Percentiles rank a stretch among this genome's conserved stretches.
Conservation (phyloP, 345 rosid genomes). For the Psidium friedrichsthalianum region DNA sequence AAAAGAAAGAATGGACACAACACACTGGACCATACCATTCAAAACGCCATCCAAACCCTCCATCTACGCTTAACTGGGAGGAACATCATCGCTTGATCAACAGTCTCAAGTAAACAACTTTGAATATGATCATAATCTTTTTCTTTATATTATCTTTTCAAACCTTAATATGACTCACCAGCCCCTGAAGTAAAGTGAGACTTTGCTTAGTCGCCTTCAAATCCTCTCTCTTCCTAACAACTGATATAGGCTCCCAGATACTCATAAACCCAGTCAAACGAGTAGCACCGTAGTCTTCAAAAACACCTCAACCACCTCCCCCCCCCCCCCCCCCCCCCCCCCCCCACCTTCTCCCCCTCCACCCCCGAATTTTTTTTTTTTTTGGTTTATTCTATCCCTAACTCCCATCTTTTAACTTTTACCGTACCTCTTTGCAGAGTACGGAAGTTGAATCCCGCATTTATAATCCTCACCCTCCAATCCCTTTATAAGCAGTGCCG, state of each 20-base stretch:
- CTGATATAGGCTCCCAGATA: neutral
- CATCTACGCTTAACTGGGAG: neutral
- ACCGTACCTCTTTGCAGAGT: no score
- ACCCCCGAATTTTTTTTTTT: no score
- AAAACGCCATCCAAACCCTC: neutral
- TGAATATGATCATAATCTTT: neutral
- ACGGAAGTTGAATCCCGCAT: no score
- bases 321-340: no score
- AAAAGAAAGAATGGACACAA: neutral
- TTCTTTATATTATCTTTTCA: neutral
- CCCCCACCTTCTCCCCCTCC: no score
- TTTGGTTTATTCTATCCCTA: no score
- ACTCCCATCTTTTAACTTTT: no score
- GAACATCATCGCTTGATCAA: neutral
- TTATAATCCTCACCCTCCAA: no score
- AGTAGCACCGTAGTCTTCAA: neutral
- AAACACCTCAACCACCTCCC: neutral
- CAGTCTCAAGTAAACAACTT: neutral
- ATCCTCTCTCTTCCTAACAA: neutral
- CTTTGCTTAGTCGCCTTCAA: neutral
- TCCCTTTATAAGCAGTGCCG: no score
- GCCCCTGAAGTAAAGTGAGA: neutral
- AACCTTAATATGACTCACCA: neutral
- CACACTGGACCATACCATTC: neutral
- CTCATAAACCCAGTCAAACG: neutral